phyloP scores from a whole-genome alignment of 1,284 basidiomycete genomes.

The Microbotryum lychnidis-dioicae region DNA sequence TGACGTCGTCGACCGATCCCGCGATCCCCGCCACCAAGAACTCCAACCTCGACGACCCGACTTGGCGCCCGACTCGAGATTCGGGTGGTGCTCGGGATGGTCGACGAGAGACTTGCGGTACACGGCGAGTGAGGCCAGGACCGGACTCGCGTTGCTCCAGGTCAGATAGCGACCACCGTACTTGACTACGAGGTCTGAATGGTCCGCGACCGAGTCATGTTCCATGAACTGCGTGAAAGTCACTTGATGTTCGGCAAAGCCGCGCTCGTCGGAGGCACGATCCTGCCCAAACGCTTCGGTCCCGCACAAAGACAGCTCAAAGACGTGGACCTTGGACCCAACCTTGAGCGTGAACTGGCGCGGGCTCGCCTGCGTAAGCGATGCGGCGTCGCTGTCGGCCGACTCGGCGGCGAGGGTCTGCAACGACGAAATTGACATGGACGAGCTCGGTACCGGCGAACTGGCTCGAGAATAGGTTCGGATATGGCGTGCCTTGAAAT shows the following conservation, averaged over 20 bases:
- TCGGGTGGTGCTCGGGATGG: slow-evolving; percentile 26
- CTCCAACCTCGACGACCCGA: slow-evolving; percentile 17
- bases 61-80: slow-evolving; percentile 1
- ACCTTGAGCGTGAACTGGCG: slow-evolving; percentile 44
- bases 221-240: slow-evolving; percentile 47
- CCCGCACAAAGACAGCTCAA: slow-evolving; percentile 46
- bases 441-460: neutral
- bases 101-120: slow-evolving; percentile 44
- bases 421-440: slow-evolving; percentile 17
- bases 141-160: slow-evolving; percentile 46
- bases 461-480: neutral
- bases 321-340: slow-evolving; percentile 42
- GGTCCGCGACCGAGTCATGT: slow-evolving; percentile 45
- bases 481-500: neutral
- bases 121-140: slow-evolving; percentile 46
- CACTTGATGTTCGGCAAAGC: slow-evolving; percentile 44
- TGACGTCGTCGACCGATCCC: no score
- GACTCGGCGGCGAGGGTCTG: slow-evolving; percentile 20
- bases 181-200: slow-evolving; percentile 45
- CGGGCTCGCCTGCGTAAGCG: slow-evolving; percentile 5
- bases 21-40: slow-evolving; percentile 18
- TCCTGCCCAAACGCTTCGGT: slow-evolving; percentile 36
- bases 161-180: slow-evolving; percentile 46
- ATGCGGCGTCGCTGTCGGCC: slow-evolving; percentile 1
- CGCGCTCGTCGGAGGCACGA: slow-evolving; percentile 33